Evolutionary conservation across 192 early-diverging fungal species (phyloP).

Genomic region (Allomyces arbusculus): DNA sequence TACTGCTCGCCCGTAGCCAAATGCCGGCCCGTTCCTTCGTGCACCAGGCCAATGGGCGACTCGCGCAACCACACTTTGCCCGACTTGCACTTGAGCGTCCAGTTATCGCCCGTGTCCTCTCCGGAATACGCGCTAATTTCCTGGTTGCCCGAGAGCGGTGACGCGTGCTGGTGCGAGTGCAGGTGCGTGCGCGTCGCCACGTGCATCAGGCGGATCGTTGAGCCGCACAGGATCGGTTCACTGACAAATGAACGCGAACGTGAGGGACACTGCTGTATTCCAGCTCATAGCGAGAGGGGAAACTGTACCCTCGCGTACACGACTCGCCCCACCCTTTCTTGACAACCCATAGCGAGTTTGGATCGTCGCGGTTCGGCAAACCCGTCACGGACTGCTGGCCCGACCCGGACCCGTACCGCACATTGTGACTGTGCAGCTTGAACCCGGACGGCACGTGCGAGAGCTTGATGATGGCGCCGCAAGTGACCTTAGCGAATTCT

Average conservation of each 20-base stretch:
- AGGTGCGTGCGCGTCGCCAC: neutral
- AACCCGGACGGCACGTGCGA: slow-evolving; percentile 16
- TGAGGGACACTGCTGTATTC: no score
- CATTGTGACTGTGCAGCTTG: slow-evolving; percentile 28
- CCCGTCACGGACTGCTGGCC: slow-evolving; percentile 37
- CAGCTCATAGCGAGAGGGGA: no score
- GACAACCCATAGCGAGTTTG: slow-evolving; percentile 15
- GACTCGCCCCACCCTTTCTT: neutral
- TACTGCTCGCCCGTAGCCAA: neutral
- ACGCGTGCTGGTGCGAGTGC: neutral
- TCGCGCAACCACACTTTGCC: neutral
- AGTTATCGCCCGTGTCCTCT: neutral
- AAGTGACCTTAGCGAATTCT: slow-evolving; percentile 28
- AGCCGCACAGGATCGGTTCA: neutral
- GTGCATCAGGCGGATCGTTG: neutral
- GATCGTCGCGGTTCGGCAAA: slow-evolving; percentile 17
- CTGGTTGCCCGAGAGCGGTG: neutral
- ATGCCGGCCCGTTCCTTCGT: neutral
- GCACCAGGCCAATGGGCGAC: neutral
- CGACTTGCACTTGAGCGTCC: neutral
- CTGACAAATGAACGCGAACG: neutral
- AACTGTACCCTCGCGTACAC: neutral
- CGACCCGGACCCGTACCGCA: slow-evolving; percentile 23
- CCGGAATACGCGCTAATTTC: neutral
- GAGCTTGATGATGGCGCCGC: slow-evolving; percentile 25